Evolutionary conservation across 2,329 filamentous ascomycete species (phyloP).

Genomic region (Aspergillus sp.): DNA sequence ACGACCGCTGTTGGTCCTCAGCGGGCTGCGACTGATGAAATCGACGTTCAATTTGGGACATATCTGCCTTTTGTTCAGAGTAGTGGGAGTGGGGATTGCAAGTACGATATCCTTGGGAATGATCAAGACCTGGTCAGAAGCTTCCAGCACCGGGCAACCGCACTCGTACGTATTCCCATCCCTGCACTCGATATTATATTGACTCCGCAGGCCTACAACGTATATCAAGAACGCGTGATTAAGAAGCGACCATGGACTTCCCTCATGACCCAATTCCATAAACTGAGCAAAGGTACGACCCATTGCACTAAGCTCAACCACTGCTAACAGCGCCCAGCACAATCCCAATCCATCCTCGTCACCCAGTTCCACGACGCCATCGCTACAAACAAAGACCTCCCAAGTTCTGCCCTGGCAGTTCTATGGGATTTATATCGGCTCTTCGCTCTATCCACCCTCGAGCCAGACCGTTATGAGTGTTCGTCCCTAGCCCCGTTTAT

Average conservation of each 20-base stretch:
- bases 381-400: constrained; percentile 25
- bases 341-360: constrained; percentile 52
- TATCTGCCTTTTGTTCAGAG: not conserved
- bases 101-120: not conserved
- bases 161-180: not conserved
- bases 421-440: constrained; percentile 48
- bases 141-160: constrained; percentile 1
- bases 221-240: constrained; percentile 46
- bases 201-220: constrained; percentile 27
- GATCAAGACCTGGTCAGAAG: not conserved
- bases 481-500: not conserved
- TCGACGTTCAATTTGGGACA: not conserved
- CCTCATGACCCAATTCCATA: constrained; percentile 36
- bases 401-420: constrained; percentile 26
- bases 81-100: not conserved
- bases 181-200: not conserved
- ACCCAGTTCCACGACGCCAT: constrained; percentile 48
- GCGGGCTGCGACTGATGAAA: not conserved
- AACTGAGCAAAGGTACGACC: constrained; percentile 27
- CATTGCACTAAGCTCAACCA: not conserved
- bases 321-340: constrained; percentile 28
- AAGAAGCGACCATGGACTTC: constrained; percentile 51
- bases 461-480: constrained; percentile 37
- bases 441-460: constrained; percentile 50
- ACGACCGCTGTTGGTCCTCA: not conserved